Evolutionary conservation across 257 asterid genomes (phyloP), one percentile per base, ranked within the genome.

Genomic region (Cruciata laevipes): DNA sequence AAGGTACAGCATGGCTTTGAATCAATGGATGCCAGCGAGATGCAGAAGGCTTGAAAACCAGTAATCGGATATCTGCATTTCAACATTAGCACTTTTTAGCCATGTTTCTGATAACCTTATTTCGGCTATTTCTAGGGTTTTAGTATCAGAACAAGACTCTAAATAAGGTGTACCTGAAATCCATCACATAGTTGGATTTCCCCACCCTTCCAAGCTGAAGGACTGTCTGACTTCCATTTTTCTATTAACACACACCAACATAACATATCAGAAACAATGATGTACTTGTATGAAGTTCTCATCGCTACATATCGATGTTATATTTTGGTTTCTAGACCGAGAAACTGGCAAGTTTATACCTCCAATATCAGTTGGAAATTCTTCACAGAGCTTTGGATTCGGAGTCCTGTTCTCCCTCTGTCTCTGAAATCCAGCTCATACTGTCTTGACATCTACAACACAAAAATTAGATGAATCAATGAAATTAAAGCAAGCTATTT

Each of bases 41-140:
- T 84, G 85, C 94, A 86, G 77, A 93, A 89, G 23, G 98, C 98
- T 80, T 89, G 98, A 74, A 86, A 93, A 49, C 96, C 98, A 23
- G 91, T 82, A 80, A 93, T 67, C 20, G 98, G 98, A 80, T 90
- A 92, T 78, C 98, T 89, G 90, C 83, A 78, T 79, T 7, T 32
- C 55, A 38, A 27, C 30, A 27, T 27, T 27, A 27, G 30, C 2
- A 27, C 30, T 27, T 27, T 1, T 27, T 27, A 27, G 30, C 2
- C 30, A 27, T 27, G 30, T 27, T 27, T 27, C 30, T 27, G 2
- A 27, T 27, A 27, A 2, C 30, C 53, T 3, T 44, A 0, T 44
- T 16, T 44, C 5, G 53, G 18, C 3, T 44, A 44, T 10, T n/a
- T n/a, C n/a, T n/a, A n/a, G n/a, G 33, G 33, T 17, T 59, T 58